Conservation (phyloP, 345 rosid genomes). For the Aurinia saxatilis region DNA sequence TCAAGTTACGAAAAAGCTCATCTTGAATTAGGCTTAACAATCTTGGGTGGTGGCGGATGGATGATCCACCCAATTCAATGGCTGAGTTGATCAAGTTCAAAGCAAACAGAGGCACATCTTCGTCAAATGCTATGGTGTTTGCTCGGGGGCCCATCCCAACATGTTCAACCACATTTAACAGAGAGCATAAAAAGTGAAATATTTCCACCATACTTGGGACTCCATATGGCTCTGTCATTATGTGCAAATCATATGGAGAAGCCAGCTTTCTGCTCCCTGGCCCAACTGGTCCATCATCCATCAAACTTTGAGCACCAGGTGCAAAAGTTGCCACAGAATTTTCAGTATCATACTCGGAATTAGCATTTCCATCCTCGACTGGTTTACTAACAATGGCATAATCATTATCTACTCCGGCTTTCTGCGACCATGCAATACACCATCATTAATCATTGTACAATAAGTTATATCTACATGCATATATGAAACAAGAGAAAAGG, state of each 20-base stretch:
- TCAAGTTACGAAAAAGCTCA: constrained; percentile 85
- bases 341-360: constrained; percentile 62
- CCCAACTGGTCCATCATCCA: constrained; percentile 56
- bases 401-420: constrained; percentile 58
- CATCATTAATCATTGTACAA: constrained; percentile 1
- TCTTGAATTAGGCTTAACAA: constrained; percentile 86
- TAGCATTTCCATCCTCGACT: constrained; percentile 61
- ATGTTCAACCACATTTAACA: constrained; percentile 71
- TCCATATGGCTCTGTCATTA: constrained; percentile 90
- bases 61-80: constrained; percentile 79
- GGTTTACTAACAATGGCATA: constrained; percentile 70
- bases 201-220: constrained; percentile 97
- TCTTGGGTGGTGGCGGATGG: constrained; percentile 74
- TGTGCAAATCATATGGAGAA: constrained; percentile 64
- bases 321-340: constrained; percentile 46
- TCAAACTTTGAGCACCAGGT: constrained; percentile 48
- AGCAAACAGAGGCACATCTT: constrained; percentile 95
- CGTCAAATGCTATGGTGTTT: constrained; percentile 81
- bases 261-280: constrained; percentile 55
- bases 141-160: constrained; percentile 68
- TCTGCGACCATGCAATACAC: constrained; percentile 38
- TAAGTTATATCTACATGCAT: constrained; percentile 1
- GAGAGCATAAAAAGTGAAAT: constrained; percentile 84
- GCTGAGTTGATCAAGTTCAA: constrained; percentile 94
- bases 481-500: not conserved